phyloP scores from a whole-genome alignment of 495 filamentous ascomycete species.

The Penicillium flavigenum region DNA sequence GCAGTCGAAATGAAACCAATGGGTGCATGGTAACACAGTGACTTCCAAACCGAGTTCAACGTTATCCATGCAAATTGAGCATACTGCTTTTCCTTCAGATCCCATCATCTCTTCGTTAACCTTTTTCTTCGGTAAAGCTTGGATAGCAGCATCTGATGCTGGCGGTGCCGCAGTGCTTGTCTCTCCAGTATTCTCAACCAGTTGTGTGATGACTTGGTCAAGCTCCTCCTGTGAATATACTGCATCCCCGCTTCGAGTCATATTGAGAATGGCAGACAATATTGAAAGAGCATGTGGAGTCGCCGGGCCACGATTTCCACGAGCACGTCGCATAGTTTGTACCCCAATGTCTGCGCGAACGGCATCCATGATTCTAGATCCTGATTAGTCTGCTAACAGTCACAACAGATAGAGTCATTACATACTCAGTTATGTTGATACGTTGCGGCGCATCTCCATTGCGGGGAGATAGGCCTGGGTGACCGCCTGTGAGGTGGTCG shows the following conservation, averaged over 20 bases:
- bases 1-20: conserved; percentile 87
- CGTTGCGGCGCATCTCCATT: conserved; percentile 37
- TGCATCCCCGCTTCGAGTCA: conserved; percentile 71
- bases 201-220: conserved; percentile 79
- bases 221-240: conserved; percentile 90
- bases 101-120: conserved; percentile 66
- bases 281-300: conserved; percentile 35
- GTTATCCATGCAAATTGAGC: conserved; percentile 91
- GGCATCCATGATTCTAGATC: conserved; percentile 33
- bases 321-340: conserved; percentile 18
- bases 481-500: conserved; percentile 12
- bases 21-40: conserved; percentile 77
- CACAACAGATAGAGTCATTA: conserved; percentile 6
- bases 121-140: conserved; percentile 65
- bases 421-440: conserved; percentile 39
- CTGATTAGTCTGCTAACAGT: conserved; percentile 10
- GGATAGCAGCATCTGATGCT: conserved; percentile 72
- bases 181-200: conserved; percentile 74
- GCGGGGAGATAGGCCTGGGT: conserved; percentile 34
- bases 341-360: conserved; percentile 24
- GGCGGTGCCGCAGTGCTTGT: conserved; percentile 79
- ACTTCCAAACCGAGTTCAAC: conserved; percentile 74
- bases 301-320: conserved; percentile 24
- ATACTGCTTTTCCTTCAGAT: conserved; percentile 67
- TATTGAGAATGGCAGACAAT: conserved; percentile 54